Conservation (phyloP, 2,329 filamentous ascomycete species). For the Stemphylium vesicarium region DNA sequence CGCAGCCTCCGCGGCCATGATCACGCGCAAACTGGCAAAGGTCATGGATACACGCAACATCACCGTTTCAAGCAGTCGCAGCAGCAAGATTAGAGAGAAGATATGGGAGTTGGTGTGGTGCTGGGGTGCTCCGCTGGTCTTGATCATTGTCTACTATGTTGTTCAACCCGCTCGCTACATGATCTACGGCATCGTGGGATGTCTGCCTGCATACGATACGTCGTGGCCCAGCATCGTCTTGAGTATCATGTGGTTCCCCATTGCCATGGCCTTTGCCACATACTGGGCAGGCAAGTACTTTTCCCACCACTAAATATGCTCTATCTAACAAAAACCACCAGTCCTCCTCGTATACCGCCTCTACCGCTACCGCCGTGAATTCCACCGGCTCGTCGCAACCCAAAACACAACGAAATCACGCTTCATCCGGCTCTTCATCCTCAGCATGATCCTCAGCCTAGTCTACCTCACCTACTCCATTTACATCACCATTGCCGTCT, state of each 20-base stretch:
- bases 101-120: conserved; percentile 63
- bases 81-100: conserved; percentile 55
- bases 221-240: conserved; percentile 66
- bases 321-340: conserved; percentile 34
- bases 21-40: conserved; percentile 65
- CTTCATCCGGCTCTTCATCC: conserved; percentile 66
- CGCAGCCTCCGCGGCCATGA: conserved; percentile 61
- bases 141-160: conserved; percentile 64
- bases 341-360: conserved; percentile 67
- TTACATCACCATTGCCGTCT: conserved; percentile 54
- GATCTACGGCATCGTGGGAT: conserved; percentile 65
- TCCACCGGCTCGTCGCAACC: conserved; percentile 61
- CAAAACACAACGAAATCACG: conserved; percentile 63
- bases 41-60: conserved; percentile 66
- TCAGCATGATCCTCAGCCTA: conserved; percentile 59
- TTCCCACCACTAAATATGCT: neutral
- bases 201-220: conserved; percentile 59
- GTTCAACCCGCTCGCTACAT: conserved; percentile 66
- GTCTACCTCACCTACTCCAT: conserved; percentile 58
- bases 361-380: conserved; percentile 64
- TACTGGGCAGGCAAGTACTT: conserved; percentile 64
- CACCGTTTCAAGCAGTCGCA: conserved; percentile 58
- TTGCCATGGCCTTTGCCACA: conserved; percentile 60
- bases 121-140: conserved; percentile 60
- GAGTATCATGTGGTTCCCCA: conserved; percentile 61